These are phyloP conservation scores for Globisporangium heterothallicum DNA, from an alignment of 352 stramenopile species.

Conservation along the genomic window DNA sequence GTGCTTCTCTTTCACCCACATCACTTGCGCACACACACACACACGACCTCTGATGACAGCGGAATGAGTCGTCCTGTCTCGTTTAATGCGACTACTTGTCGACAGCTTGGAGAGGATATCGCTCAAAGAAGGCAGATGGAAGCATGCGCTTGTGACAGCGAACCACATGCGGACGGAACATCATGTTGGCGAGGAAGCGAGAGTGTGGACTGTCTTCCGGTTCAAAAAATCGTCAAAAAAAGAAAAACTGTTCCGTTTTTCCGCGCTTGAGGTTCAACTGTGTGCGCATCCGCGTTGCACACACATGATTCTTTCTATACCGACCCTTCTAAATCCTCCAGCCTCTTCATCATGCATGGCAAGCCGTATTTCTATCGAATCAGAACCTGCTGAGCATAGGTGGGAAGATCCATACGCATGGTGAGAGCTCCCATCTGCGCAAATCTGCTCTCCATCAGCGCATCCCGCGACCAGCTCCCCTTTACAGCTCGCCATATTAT, in stretches of 20 bases:
- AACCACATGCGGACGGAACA: too few relatives aligned
- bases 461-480: neutral
- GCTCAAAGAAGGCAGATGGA: too few relatives aligned
- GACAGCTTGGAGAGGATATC: too few relatives aligned
- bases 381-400: neutral
- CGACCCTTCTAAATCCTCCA: neutral
- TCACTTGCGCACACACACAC: too few relatives aligned
- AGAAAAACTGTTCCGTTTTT: conserved; percentile 1
- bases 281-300: neutral
- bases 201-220: too few relatives aligned
- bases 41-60: too few relatives aligned
- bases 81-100: too few relatives aligned
- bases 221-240: too few relatives aligned
- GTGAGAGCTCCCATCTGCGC: neutral
- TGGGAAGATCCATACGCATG: neutral
- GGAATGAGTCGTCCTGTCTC: too few relatives aligned
- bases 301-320: neutral
- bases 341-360: neutral
- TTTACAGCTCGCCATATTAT: neutral
- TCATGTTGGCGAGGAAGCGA: too few relatives aligned
- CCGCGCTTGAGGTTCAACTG: neutral
- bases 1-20: too few relatives aligned
- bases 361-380: neutral
- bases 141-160: too few relatives aligned
- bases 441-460: neutral